These are phyloP conservation scores for Gonapodya prolifera DNA, from an alignment of 192 early-diverging fungal species.

Conservation along the genomic window DNA sequence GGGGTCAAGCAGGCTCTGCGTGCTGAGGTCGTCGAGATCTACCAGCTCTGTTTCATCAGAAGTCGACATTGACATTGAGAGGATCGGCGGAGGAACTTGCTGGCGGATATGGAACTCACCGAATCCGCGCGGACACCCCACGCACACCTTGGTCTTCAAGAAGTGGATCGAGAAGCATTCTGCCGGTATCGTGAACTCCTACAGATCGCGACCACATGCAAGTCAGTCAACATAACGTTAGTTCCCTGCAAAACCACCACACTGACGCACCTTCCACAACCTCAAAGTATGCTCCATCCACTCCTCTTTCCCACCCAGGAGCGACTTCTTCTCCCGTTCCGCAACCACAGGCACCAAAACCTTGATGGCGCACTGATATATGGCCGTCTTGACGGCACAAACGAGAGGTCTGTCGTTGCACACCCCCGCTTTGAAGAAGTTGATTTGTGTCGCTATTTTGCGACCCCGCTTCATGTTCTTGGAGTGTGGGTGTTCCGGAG, in stretches of 20 bases:
- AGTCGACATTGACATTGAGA: too few relatives aligned
- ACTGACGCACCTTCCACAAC: slow-evolving; percentile 33
- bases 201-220: too few relatives aligned
- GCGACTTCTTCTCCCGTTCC: neutral
- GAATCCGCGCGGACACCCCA: slow-evolving; percentile 87
- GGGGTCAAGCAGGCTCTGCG: slow-evolving; percentile 73
- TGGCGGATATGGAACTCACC: too few relatives aligned
- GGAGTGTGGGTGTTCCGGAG: neutral
- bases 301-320: slow-evolving; percentile 1
- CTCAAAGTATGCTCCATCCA: slow-evolving; percentile 33
- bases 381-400: slow-evolving; percentile 56
- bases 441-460: slow-evolving; percentile 33
- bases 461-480: neutral
- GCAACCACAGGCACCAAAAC: slow-evolving; percentile 47
- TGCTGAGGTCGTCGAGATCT: slow-evolving; percentile 66
- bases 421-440: slow-evolving; percentile 61
- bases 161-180: slow-evolving; percentile 79
- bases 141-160: slow-evolving; percentile 68
- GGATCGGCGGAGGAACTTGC: too few relatives aligned
- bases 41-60: too few relatives aligned
- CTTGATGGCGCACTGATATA: slow-evolving; percentile 62
- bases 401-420: slow-evolving; percentile 44
- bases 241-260: slow-evolving; percentile 25
- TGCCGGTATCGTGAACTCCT: slow-evolving; percentile 87
- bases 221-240: slow-evolving; percentile 4